phyloP scores from a whole-genome alignment of 495 filamentous ascomycete genomes.

The Cryomyces minteri region DNA sequence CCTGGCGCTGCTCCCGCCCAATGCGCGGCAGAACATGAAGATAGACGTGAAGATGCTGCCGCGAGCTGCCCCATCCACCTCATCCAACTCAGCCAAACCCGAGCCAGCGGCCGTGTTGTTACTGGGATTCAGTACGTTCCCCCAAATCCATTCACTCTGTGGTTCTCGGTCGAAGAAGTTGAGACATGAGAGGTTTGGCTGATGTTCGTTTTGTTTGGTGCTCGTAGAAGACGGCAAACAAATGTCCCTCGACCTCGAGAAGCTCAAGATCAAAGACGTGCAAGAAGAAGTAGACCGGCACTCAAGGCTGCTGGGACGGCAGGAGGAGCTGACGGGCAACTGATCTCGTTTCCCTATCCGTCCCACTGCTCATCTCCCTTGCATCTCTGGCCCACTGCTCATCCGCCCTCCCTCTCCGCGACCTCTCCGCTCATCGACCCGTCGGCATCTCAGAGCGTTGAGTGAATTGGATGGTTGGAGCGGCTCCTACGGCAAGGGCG shows the following conservation, averaged over 20 bases:
- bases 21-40: conserved; percentile 53
- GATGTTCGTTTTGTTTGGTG: conserved; percentile 20
- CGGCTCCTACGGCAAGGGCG: no score
- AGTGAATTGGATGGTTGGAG: no score
- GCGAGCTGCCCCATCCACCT: conserved; percentile 21
- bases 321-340: conserved; percentile 58
- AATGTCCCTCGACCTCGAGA: conserved; percentile 48
- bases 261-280: conserved; percentile 70
- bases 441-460: no score
- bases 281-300: conserved; percentile 81
- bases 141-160: no score
- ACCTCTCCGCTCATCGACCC: no score
- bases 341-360: background rate
- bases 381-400: no score
- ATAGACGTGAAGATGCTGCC: conserved; percentile 67
- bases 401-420: no score
- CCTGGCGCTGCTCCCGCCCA: conserved; percentile 68
- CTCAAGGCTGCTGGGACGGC: conserved; percentile 58
- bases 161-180: no score
- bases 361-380: no score
- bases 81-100: no score
- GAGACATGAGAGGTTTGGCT: background rate
- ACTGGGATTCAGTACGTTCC: no score
- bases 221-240: conserved; percentile 66
- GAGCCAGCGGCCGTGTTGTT: no score